A percentile compares a stretch with the other conserved stretches of the same genome.
Conservation (phyloP, 2,329 filamentous ascomycete genomes). For the Coniosporium tulheliwenetii region DNA sequence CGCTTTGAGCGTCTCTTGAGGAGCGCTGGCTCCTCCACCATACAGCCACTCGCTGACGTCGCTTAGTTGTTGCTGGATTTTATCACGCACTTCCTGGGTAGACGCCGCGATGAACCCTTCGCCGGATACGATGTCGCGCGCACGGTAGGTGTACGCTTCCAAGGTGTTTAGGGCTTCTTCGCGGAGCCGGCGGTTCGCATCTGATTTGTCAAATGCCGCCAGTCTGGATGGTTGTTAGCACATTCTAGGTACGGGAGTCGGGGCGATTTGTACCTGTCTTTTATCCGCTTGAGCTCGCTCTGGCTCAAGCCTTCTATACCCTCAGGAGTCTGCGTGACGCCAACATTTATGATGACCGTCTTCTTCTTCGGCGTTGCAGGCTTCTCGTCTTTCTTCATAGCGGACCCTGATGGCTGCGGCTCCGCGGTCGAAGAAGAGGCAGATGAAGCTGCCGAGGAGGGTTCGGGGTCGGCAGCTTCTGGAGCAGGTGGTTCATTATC, state of each 20-base stretch:
- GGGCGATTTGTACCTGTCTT: conserved; percentile 31
- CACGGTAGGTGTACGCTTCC: conserved; percentile 84
- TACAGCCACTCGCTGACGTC: conserved; percentile 82
- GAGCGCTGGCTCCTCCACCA: conserved; percentile 63
- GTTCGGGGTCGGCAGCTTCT: conserved; percentile 29
- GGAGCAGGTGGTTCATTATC: conserved; percentile 28
- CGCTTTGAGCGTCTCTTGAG: conserved; percentile 56
- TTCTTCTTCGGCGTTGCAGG: conserved; percentile 30
- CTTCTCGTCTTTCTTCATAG: conserved; percentile 20
- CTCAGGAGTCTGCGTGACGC: conserved; percentile 26
- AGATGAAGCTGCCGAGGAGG: conserved; percentile 15
- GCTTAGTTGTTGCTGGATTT: conserved; percentile 52
- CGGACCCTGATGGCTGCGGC: conserved; percentile 15
- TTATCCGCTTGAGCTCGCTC: conserved; percentile 43
- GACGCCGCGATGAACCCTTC: conserved; percentile 58
- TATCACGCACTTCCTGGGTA: conserved; percentile 48
- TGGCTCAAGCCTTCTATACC: conserved; percentile 41
- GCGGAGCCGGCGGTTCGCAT: conserved; percentile 57
- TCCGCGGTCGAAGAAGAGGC: conserved; percentile 16
- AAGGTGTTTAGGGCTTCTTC: conserved; percentile 85
- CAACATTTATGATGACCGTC: conserved; percentile 35
- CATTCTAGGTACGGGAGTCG: background rate
- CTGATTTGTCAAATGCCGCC: conserved; percentile 71
- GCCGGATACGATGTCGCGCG: conserved; percentile 67
- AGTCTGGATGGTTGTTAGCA: conserved; percentile 34